Base-by-base conservation (phyloP, 2,329 filamentous ascomycete species). In the Aspergillus aculeatus region DNA sequence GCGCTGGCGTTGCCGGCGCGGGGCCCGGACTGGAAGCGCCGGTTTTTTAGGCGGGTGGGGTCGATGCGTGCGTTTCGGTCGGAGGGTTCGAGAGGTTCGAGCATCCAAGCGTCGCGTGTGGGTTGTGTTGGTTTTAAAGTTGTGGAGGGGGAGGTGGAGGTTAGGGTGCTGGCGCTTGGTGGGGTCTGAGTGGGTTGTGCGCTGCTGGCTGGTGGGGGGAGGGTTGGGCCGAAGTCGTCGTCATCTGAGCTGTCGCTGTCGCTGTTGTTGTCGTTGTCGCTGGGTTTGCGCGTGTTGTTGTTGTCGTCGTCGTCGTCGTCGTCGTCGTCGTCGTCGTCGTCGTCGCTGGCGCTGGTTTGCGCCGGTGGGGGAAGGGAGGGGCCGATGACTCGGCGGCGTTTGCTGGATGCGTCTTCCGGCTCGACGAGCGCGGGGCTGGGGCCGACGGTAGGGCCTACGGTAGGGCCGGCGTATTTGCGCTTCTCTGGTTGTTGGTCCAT, bases 101-200 rank as follows among this genome's bases (percentile, higher is more conserved):
- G 81, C 90, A 93, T 93, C 90, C 90, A 93, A 69, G 91, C 88
- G 78, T 96, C 93, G 68, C 94, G 88, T 72, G 89, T 84, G 7
- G 73, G 16, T 41, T 47, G 54, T 14, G 57, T 72, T 70, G 19
- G 75, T 66, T 41, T 32, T 79, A 63, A 21, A 16, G 47, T 16
- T 41, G 49, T 21, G 16, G 7, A 24, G 29, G 4, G 21, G 9
- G 2, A 12, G 24, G 48, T 38, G 24, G 14, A 14, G 24, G 35
- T 16, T 3, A 5, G 1, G 24, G 35, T 16, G n/a, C n/a, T n/a
- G n/a, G n/a, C n/a, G n/a, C n/a, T n/a, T n/a, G n/a, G 11, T 6
- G 35, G 23, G n/a, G 51, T 26, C 16, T 16, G 32, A 58, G 32
- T 5, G 16, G 38, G 38, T 44, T 44, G 38, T 44, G 38, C 10